These are phyloP conservation scores for Licmophora abbreviata DNA, from an alignment of 108 stramenopile species.

Conservation along the genomic window DNA sequence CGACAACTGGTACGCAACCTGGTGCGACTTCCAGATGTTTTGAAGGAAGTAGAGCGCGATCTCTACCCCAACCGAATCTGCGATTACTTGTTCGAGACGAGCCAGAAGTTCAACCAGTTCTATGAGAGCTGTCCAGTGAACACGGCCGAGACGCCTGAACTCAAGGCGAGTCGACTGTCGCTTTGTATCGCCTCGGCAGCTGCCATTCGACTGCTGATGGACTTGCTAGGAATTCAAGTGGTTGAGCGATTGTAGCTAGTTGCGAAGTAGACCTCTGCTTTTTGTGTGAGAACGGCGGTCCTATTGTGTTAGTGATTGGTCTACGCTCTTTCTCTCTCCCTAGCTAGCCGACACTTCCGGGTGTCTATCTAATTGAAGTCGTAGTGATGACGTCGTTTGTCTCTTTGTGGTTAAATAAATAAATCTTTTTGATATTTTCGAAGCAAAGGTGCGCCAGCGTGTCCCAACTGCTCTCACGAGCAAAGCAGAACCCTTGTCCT, in stretches of 20 bases:
- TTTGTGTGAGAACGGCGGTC: not conserved
- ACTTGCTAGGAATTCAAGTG: constrained; percentile 86
- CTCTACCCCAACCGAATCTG: constrained; percentile 92
- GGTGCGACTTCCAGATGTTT: constrained; percentile 63
- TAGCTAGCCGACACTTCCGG: too few relatives aligned
- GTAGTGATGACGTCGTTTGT: too few relatives aligned
- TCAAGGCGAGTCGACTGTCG: constrained; percentile 77
- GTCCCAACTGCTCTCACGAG: too few relatives aligned
- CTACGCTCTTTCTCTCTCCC: not conserved
- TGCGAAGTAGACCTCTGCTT: not conserved
- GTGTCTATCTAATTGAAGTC: too few relatives aligned
- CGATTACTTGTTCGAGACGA: constrained; percentile 89
- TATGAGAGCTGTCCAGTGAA: constrained; percentile 89
- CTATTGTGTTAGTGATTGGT: not conserved
- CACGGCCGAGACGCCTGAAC: constrained; percentile 66
- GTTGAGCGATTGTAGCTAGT: constrained; percentile 77
- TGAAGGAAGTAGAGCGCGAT: constrained; percentile 82
- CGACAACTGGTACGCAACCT: constrained; percentile 82
- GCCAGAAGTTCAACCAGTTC: constrained; percentile 87
- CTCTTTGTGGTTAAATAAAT: too few relatives aligned
- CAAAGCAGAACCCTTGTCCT: too few relatives aligned
- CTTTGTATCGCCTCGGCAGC: constrained; percentile 89
- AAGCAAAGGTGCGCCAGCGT: too few relatives aligned
- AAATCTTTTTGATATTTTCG: too few relatives aligned
- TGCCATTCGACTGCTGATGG: constrained; percentile 73